Evolutionary conservation across 2,329 filamentous ascomycete species (phyloP).

Genomic region (Trichoderma brevicompactum): DNA sequence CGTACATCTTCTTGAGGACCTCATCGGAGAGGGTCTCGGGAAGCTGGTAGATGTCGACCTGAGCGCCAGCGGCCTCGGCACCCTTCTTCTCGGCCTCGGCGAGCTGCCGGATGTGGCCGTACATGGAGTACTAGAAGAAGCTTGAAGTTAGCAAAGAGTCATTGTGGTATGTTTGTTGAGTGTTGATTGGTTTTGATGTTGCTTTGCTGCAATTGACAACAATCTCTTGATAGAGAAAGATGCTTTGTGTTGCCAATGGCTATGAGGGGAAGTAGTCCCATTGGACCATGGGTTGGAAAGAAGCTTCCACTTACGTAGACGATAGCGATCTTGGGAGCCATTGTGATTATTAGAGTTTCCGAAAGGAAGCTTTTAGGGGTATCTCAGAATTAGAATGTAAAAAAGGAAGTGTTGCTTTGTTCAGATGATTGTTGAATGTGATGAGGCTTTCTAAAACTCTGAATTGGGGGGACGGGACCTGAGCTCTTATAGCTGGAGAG

Average conservation of each 20-base stretch:
- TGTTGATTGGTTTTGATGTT: background rate
- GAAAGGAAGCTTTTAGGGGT: slow-evolving; percentile 1
- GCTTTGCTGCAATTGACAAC: background rate
- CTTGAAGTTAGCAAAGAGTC: background rate
- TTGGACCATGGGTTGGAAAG: background rate
- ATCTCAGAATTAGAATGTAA: slow-evolving; percentile 19
- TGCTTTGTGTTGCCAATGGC: background rate
- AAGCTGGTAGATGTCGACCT: slow-evolving; percentile 83
- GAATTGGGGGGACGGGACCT: slow-evolving; percentile 6
- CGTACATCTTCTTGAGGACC: slow-evolving; percentile 88
- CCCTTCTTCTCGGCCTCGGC: slow-evolving; percentile 91
- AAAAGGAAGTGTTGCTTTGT: slow-evolving; percentile 20
- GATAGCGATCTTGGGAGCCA: slow-evolving; percentile 92
- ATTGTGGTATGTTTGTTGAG: background rate
- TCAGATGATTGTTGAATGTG: slow-evolving; percentile 3
- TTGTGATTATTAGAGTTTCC: slow-evolving; percentile 49
- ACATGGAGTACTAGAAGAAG: slow-evolving; percentile 79
- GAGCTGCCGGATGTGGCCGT: slow-evolving; percentile 83
- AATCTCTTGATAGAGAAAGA: no score
- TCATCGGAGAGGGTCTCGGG: slow-evolving; percentile 85
- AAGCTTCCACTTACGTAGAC: slow-evolving; percentile 69
- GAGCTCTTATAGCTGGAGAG: slow-evolving; percentile 36
- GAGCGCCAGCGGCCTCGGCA: slow-evolving; percentile 83
- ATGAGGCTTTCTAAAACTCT: slow-evolving; percentile 14
- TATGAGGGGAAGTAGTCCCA: background rate